Percentiles rank a stretch among this genome's conserved stretches.
phyloP scores from a whole-genome alignment of 2,329 filamentous ascomycete genomes.

The Fusarium avenaceum region DNA sequence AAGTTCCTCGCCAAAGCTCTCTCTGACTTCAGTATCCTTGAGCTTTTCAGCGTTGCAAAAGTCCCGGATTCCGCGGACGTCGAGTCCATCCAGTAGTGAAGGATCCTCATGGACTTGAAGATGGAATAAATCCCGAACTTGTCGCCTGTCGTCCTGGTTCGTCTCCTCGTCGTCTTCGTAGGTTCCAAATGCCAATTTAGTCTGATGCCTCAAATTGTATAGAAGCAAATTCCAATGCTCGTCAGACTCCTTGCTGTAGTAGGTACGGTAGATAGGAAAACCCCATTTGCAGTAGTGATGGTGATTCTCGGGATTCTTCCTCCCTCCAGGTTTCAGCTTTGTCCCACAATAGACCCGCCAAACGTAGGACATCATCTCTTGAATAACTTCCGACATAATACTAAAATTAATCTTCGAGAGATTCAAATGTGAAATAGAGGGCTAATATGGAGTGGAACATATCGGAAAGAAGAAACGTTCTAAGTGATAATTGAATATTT shows the following conservation, averaged over 20 bases:
- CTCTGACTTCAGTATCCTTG: background rate
- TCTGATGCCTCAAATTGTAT: background rate
- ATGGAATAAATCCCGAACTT: background rate
- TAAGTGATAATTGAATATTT: too few species aligned
- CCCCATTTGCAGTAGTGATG: conserved; percentile 21
- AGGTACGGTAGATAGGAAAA: conserved; percentile 19
- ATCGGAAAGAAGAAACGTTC: too few species aligned
- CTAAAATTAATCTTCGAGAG: too few species aligned
- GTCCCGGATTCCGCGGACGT: fast-evolving
- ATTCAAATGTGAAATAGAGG: too few species aligned
- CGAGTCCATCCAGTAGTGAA: fast-evolving
- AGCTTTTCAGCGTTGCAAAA: background rate
- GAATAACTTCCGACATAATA: too few species aligned
- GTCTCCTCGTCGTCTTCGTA: fast-evolving
- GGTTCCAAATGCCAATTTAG: background rate
- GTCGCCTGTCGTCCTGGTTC: background rate
- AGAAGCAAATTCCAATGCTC: conserved; percentile 9
- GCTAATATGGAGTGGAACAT: too few species aligned
- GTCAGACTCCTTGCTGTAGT: conserved; percentile 16
- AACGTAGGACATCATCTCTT: too few species aligned
- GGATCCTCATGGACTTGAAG: background rate
- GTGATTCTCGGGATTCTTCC: background rate
- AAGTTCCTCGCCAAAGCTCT: too few species aligned
- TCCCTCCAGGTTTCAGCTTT: fast-evolving
- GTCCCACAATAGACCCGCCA: too few species aligned